A percentile compares a stretch with the other conserved stretches of the same genome.
Evolutionary conservation across 1,284 basidiomycete species (phyloP).

Genomic region (Pterulicium gracile): DNA sequence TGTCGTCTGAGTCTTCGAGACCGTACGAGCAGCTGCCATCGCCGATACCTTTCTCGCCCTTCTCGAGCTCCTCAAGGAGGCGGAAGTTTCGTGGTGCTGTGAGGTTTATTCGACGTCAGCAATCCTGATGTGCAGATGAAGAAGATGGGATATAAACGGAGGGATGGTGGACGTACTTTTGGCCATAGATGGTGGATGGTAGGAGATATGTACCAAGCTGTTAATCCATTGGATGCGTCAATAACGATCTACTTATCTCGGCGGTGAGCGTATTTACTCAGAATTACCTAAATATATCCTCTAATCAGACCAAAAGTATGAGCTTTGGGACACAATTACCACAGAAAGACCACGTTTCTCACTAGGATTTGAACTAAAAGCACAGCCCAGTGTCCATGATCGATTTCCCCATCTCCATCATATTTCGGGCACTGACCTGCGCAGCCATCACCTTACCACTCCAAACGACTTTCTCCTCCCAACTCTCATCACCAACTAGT

Average conservation of each 20-base stretch:
- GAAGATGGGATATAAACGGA: background rate
- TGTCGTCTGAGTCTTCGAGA: conserved; percentile 85
- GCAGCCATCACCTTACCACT: background rate
- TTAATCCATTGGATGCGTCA: no score
- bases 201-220: no score
- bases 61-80: conserved; percentile 95
- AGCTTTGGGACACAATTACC: no score
- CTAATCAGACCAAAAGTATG: no score
- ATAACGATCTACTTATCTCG: no score
- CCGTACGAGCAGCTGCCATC: conserved; percentile 97
- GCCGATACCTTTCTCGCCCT: conserved; percentile 98
- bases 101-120: no score
- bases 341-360: no score
- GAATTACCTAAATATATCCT: no score
- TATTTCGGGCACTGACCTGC: background rate
- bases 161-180: conserved; percentile 30
- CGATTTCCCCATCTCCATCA: conserved; percentile 1
- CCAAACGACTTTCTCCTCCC: conserved; percentile 1
- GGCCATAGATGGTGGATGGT: no score
- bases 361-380: conserved; percentile 3
- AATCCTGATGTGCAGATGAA: background rate
- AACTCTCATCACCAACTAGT: conserved; percentile 9
- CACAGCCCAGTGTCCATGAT: background rate
- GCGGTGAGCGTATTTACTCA: no score
- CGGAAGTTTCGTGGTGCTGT: conserved; percentile 94